Conservation (phyloP, 2,329 filamentous ascomycete genomes). For the Pseudophaeomoniella oleicola region DNA sequence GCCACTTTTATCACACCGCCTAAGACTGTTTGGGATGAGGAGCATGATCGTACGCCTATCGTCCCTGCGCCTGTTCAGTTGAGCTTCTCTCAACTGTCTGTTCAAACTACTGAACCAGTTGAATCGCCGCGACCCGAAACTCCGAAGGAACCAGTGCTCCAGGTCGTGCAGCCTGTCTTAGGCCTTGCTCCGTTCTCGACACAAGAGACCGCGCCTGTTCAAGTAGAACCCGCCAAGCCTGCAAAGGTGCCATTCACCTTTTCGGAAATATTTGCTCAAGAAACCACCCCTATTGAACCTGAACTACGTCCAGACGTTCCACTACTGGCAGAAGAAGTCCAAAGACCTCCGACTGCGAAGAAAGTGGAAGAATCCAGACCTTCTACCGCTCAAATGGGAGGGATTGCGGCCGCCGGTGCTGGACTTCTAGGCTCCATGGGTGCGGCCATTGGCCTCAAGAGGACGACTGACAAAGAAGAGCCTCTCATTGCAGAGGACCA, state of each 20-base stretch:
- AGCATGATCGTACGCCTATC: constrained; percentile 1
- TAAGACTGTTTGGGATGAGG: constrained; percentile 24
- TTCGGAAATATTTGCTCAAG: constrained; percentile 28
- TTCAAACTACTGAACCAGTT: constrained; percentile 15
- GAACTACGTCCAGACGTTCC: no score
- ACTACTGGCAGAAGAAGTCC: constrained; percentile 23
- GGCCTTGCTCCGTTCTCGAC: constrained; percentile 17
- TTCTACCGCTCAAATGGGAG: neutral
- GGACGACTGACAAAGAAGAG: constrained; percentile 12
- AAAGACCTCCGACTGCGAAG: constrained; percentile 24
- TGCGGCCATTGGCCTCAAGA: constrained; percentile 9
- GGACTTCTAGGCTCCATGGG: constrained; percentile 10
- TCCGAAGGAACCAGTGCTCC: neutral
- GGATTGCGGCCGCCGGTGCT: constrained; percentile 2
- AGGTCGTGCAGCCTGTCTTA: no score
- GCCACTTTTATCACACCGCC: constrained; percentile 21
- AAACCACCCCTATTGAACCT: constrained; percentile 29
- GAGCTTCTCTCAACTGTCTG: constrained; percentile 17
- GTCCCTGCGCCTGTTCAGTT: constrained; percentile 13
- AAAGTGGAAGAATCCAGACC: constrained; percentile 3
- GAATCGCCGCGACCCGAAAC: neutral
- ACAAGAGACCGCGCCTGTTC: constrained; percentile 14
- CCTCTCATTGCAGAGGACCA: neutral
- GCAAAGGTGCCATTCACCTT: constrained; percentile 17
- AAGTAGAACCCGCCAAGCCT: no score